Evolutionary conservation across 305 asterid genomes (phyloP).

Genomic region (Fraxinus albicans): DNA sequence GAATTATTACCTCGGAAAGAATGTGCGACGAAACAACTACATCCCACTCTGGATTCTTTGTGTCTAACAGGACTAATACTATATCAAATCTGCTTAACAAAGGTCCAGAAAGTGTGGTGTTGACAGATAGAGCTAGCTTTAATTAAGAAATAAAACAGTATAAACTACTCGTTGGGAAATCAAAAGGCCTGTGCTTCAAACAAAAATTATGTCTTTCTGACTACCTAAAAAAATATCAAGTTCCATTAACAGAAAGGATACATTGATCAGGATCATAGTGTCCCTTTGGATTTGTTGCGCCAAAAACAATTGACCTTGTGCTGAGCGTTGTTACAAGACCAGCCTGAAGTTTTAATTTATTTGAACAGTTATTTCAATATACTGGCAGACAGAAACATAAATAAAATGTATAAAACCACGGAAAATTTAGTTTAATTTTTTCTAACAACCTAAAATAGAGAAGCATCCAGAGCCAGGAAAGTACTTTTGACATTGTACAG

Average conservation of each 20-base stretch:
- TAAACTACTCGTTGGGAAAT: not conserved
- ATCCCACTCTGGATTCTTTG: constrained; percentile 95
- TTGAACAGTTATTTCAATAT: constrained; percentile 11
- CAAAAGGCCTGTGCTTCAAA: constrained; percentile 3
- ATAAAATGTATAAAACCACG: not conserved
- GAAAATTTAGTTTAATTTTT: not conserved
- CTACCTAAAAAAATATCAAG: constrained; percentile 4
- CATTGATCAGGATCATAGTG: constrained; percentile 91
- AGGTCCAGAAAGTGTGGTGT: constrained; percentile 96
- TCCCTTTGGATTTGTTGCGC: constrained; percentile 99
- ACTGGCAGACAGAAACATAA: constrained; percentile 4
- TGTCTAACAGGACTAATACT: constrained; percentile 90
- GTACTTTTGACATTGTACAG: not conserved
- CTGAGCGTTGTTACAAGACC: constrained; percentile 97
- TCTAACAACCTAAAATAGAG: not conserved
- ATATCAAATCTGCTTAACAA: constrained; percentile 93
- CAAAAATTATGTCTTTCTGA: not conserved
- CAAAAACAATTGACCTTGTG: constrained; percentile 90
- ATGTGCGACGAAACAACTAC: constrained; percentile 95
- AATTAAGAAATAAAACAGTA: constrained; percentile 36
- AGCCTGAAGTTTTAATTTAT: constrained; percentile 55
- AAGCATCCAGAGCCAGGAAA: not conserved
- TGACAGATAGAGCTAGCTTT: constrained; percentile 79
- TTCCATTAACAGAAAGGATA: constrained; percentile 48
- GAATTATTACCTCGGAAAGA: constrained; percentile 68